Percentiles rank a stretch among this genome's conserved stretches.
These are phyloP conservation scores for Cunninghamia lanceolata DNA, from an alignment of 75 land plant species.

Conservation along the genomic window DNA sequence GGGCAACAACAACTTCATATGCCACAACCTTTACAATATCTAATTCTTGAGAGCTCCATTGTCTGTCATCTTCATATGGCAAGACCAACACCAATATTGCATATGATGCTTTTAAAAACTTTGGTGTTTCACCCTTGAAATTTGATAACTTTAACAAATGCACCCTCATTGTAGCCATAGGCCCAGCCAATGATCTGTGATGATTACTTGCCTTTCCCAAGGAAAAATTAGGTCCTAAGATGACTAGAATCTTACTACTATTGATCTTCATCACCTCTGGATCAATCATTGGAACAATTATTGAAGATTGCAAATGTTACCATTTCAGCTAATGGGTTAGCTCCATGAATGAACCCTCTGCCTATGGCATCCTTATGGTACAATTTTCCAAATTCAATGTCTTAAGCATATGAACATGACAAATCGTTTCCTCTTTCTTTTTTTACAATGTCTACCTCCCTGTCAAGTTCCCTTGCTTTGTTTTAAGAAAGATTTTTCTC, in stretches of 20 bases:
- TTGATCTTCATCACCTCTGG: constrained; percentile 22
- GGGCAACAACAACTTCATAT: constrained; percentile 62
- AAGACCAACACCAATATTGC: constrained; percentile 32
- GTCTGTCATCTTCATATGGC: constrained; percentile 17
- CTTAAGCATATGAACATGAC: too few relatives aligned
- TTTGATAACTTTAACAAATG: constrained; percentile 36
- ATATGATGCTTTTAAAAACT: constrained; percentile 44
- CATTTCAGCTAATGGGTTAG: constrained; percentile 39
- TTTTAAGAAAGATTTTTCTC: constrained; percentile 50
- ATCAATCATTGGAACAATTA: constrained; percentile 26
- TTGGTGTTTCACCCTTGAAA: constrained; percentile 61
- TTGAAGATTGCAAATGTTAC: constrained; percentile 15
- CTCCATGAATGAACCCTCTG: constrained; percentile 24
- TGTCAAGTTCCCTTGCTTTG: constrained; percentile 74
- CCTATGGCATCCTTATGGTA: constrained; percentile 81
- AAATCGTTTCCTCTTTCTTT: constrained; percentile 67
- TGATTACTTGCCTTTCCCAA: constrained; percentile 45
- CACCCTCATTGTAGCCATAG: constrained; percentile 61
- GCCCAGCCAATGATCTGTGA: constrained; percentile 23
- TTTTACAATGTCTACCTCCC: constrained; percentile 68
- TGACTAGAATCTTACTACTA: background rate
- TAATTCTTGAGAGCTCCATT: constrained; percentile 46
- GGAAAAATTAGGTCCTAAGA: constrained; percentile 30
- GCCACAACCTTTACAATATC: constrained; percentile 60
- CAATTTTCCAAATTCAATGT: constrained; percentile 65